phyloP scores from a whole-genome alignment of 1,284 basidiomycete species.

The Pholiota adiposa region DNA sequence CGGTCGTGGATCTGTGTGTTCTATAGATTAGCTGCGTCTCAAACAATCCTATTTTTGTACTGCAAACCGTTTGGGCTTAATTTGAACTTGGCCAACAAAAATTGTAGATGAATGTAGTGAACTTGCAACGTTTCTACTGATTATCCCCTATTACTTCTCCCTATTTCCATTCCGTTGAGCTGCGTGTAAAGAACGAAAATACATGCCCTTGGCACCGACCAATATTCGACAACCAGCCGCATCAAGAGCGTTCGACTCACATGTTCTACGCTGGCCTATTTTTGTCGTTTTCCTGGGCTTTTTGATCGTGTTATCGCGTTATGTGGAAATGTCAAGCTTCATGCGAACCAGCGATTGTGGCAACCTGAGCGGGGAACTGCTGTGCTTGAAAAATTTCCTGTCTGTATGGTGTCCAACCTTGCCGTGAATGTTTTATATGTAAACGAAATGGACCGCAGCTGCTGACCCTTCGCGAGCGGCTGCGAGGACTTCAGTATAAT shows the following conservation, averaged over 20 bases:
- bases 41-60: conserved; percentile 10
- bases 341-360: conserved; percentile 3
- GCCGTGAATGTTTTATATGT: not conserved
- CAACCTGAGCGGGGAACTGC: not conserved
- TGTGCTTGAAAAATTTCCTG: not conserved
- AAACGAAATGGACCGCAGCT: not conserved
- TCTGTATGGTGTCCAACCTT: not conserved
- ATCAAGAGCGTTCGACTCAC: conserved; percentile 23
- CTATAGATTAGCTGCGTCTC: not conserved
- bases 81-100: not conserved
- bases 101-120: not conserved
- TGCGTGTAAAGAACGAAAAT: conserved; percentile 6
- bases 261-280: conserved; percentile 24
- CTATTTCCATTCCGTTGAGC: conserved; percentile 1
- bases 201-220: conserved; percentile 23
- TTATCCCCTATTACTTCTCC: not conserved
- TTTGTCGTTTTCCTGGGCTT: conserved; percentile 22
- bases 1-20: not conserved
- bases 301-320: conserved; percentile 11
- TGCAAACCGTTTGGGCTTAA: not conserved
- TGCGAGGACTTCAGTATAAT: conserved; percentile 1
- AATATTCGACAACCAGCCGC: conserved; percentile 27
- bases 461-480: not conserved
- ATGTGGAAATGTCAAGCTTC: conserved; percentile 9
- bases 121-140: not conserved